A percentile compares a stretch with the other conserved stretches of the same genome.
phyloP scores from a whole-genome alignment of 1,284 basidiomycete species.

The Ustilago crameri region DNA sequence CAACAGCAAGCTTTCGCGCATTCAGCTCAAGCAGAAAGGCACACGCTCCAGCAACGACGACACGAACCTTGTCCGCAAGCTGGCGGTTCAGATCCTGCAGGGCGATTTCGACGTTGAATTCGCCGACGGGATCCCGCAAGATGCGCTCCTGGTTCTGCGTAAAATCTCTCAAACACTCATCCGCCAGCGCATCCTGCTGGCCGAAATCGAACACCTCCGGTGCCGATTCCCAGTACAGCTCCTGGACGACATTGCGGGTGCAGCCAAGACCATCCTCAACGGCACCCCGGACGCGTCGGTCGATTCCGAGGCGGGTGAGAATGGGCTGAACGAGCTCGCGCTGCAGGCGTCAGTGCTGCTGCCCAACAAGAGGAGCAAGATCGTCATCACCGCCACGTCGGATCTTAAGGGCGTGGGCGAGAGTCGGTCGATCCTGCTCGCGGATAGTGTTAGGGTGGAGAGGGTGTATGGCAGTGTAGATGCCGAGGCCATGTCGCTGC shows the following conservation, averaged over 20 bases:
- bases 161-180: conserved; percentile 45
- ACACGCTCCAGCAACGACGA: conserved; percentile 27
- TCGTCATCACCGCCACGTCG: conserved; percentile 41
- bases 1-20: conserved; percentile 43
- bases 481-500: conserved; percentile 45
- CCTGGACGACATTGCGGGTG: conserved; percentile 19
- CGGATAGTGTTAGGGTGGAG: conserved; percentile 44
- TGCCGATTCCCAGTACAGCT: conserved; percentile 52
- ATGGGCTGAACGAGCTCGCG: conserved; percentile 14
- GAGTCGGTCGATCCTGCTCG: conserved; percentile 37
- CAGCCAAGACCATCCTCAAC: conserved; percentile 13
- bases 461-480: conserved; percentile 54
- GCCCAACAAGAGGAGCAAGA: conserved; percentile 45
- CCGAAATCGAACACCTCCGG: conserved; percentile 54
- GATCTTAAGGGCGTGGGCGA: conserved; percentile 43
- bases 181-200: conserved; percentile 41
- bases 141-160: conserved; percentile 47
- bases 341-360: conserved; percentile 53
- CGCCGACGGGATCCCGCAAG: conserved; percentile 31
- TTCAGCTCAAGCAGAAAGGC: conserved; percentile 48
- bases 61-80: conserved; percentile 40
- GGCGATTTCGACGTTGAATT: conserved; percentile 44
- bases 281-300: conserved; percentile 25
- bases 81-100: conserved; percentile 39
- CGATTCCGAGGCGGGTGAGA: conserved; percentile 12